Evolutionary conservation across 257 asterid genomes (phyloP), one percentile per base, ranked within the genome.

Genomic region (Gentiana macrophylla): DNA sequence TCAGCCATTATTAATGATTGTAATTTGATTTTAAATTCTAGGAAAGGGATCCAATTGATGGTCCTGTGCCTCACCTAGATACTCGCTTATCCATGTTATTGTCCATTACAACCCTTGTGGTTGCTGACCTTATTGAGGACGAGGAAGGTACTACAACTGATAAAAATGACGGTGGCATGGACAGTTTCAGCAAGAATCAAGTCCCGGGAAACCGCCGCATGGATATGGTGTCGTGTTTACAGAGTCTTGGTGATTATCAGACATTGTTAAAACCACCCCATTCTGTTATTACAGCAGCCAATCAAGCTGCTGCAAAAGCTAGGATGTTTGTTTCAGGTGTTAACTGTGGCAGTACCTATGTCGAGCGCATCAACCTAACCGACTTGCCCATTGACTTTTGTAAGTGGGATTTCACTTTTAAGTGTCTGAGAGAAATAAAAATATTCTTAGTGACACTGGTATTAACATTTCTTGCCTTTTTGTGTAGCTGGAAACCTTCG

Each of bases 11-110:
- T 52, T 57, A 34, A 12, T 10, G 37, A 54, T 38, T 32, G 8
- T 24, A 41, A 44, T 24, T 0, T 24, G 24, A 38, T 52, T 45
- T 48, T 52, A 61, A 57, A 48, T 65, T 59, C 56, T 61, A 91
- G 98, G 98, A 87, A 74, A 83, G 97, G 79, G 94, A 91, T 73
- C 97, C 95, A 34, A 87, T 91, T 62, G 98, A 87, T 74, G 98
- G 97, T 48, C 98, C 98, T 1, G 89, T 87, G 72, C 98, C 98
- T 66, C 96, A 80, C 37, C 75, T 91, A 38, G 96, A 91, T 64
- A 80, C 98, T 56, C 94, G 97, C 69, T 72, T 91, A 64, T 82
- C 92, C 82, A 79, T 87, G 94, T 64, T 91, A 56, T 74, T 91
- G 58, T 91, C 94, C 37, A 74, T 91, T 72, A 83, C 91, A 61